Evolutionary conservation across 2,329 filamentous ascomycete species (phyloP), one percentile per base, ranked within the genome.

Genomic region (Diaporthe sp.): DNA sequence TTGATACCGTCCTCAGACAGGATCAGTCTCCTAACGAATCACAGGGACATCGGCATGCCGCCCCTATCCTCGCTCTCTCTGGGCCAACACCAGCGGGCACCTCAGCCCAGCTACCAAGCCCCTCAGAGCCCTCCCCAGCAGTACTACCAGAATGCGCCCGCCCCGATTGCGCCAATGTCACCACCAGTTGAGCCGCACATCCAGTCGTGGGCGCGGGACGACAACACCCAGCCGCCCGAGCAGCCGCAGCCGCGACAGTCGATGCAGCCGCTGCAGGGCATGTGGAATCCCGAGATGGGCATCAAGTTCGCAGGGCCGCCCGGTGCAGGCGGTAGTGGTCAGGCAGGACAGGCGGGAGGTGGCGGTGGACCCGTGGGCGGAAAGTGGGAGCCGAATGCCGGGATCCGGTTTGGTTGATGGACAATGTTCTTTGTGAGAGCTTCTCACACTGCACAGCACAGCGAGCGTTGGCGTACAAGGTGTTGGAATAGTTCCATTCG

Each of bases 211-310:
- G 88, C 87, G 0, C 75, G 75, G 2, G 73, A 76, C 42, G 85
- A 82, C 44, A 84, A 86, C 60, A 87, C 87, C 3, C 88, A 88
- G 61, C 86, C 88, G 62, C 90, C 92, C 25, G 89, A 92, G 78
- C 93, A 82, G 85, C 90, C 80, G 0, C 83, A 83, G 58, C 89
- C 90, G 0, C 85, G 88, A 73, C 86, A 88, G 2, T 84, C 85
- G 0, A 81, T 84, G 68, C 81, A 84, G 76, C 81, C 85, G 0
- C 79, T 80, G 83, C 89, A 79, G 85, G 89, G 83, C 9, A 92
- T 94, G 82, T 98, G 95, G 95, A 92, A 91, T 73, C 94, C 95
- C 0, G 92, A 93, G 2, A 92, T 94, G 88, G 94, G 93, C 0
- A 97, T 98, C 80, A 92, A 92, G 75, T 98, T 98, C 83, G 91